Conservation (phyloP, 179 eudicot species). For the Corrigiola litoralis region DNA sequence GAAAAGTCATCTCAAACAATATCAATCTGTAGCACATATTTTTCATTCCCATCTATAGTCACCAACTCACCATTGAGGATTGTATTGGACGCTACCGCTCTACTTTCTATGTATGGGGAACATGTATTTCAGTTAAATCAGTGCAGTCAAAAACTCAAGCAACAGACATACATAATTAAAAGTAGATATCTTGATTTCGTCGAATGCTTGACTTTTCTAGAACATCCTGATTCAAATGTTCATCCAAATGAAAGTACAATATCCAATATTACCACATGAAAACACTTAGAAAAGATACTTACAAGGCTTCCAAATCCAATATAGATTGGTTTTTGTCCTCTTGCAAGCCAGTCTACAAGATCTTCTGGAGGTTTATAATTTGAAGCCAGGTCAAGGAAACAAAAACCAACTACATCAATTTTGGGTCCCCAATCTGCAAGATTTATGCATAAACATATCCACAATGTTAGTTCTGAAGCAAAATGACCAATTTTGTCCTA, state of each 20-base stretch:
- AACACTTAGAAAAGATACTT: conserved; percentile 26
- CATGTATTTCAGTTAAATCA: background rate
- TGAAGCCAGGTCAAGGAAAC: conserved; percentile 89
- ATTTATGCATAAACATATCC: background rate
- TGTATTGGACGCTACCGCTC: background rate
- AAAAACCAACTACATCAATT: conserved; percentile 90
- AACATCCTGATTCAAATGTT: background rate
- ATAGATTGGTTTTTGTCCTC: conserved; percentile 73
- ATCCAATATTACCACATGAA: background rate
- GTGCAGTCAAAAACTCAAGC: background rate
- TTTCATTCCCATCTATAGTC: background rate
- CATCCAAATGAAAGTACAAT: background rate
- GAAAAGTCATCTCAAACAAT: background rate
- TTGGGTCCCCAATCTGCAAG: conserved; percentile 92
- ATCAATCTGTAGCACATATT: background rate
- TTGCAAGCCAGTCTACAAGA: conserved; percentile 67
- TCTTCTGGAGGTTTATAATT: conserved; percentile 71
- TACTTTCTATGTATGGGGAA: background rate
- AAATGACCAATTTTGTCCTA: background rate
- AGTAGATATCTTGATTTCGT: background rate
- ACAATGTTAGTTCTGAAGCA: background rate
- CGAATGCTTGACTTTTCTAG: background rate
- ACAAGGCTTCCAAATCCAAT: conserved; percentile 95
- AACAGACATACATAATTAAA: background rate
- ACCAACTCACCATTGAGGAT: background rate